These are phyloP conservation scores for Dissoconium aciculare DNA, from an alignment of 2,329 filamentous ascomycete genomes.

Conservation along the genomic window DNA sequence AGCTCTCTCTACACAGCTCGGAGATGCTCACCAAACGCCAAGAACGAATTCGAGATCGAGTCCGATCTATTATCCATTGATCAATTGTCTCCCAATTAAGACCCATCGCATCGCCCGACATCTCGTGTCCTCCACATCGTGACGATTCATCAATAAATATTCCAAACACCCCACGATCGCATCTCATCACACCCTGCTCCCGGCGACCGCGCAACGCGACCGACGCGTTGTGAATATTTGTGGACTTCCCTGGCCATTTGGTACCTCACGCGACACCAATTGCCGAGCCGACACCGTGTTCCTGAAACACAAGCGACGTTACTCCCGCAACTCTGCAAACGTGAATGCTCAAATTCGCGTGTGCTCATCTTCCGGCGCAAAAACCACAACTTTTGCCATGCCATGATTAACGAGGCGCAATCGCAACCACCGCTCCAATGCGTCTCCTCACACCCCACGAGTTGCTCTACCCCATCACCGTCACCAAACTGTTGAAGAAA, in stretches of 20 bases:
- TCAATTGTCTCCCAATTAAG: neutral
- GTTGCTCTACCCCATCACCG: constrained; percentile 84
- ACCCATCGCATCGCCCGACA: neutral
- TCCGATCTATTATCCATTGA: neutral
- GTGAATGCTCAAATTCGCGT: neutral
- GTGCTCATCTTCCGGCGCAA: neutral
- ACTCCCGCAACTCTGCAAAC: no score
- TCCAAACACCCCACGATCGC: no score
- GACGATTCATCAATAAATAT: neutral
- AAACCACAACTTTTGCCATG: constrained; percentile 8
- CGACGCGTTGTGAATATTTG: no score
- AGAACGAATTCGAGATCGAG: constrained; percentile 1
- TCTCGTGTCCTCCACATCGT: neutral
- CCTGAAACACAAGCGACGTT: no score
- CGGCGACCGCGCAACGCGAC: no score
- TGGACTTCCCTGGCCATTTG: no score
- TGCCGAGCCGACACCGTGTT: no score
- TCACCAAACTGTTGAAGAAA: constrained; percentile 67
- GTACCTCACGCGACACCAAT: neutral
- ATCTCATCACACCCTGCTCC: no score
- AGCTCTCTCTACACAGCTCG: neutral
- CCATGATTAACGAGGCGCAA: constrained; percentile 8
- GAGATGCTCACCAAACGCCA: neutral
- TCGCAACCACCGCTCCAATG: constrained; percentile 23
- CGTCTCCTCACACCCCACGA: constrained; percentile 33